Evolutionary conservation across 2,329 filamentous ascomycete genomes (phyloP).

Genomic region (Coniochaeta sp.): DNA sequence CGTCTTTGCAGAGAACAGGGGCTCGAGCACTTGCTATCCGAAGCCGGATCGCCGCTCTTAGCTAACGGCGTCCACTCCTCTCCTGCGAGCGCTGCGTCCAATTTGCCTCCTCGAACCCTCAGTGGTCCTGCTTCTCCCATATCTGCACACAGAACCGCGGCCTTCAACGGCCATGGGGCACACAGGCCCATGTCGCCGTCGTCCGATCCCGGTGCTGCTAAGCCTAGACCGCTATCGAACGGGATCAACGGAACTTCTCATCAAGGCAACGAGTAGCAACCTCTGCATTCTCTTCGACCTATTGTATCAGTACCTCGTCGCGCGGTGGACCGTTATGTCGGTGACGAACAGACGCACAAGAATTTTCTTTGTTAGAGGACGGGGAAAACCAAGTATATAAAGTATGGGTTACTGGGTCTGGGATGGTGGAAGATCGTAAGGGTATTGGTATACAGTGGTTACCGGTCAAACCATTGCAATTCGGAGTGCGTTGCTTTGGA

Average conservation of each 20-base stretch:
- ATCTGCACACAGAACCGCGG: slow-evolving; percentile 7
- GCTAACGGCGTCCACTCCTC: slow-evolving; percentile 41
- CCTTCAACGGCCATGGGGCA: slow-evolving; percentile 10
- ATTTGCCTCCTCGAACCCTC: slow-evolving; percentile 11
- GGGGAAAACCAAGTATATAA: background rate
- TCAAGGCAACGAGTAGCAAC: background rate
- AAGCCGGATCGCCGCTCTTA: slow-evolving; percentile 33
- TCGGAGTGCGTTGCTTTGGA: background rate
- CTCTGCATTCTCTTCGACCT: background rate
- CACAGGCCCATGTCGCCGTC: slow-evolving; percentile 17
- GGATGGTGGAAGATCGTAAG: background rate
- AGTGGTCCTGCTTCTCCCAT: slow-evolving; percentile 22
- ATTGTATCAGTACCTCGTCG: background rate
- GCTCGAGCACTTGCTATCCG: slow-evolving; percentile 44
- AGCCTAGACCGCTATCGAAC: slow-evolving; percentile 18
- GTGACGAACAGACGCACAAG: background rate
- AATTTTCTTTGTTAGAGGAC: background rate
- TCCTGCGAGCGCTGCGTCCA: slow-evolving; percentile 24
- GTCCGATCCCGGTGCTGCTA: slow-evolving; percentile 14
- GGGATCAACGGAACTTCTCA: slow-evolving; percentile 10
- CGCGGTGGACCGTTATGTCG: background rate
- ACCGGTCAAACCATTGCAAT: background rate
- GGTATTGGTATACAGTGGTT: background rate
- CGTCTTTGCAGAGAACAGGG: slow-evolving; percentile 50
- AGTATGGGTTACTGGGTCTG: background rate